phyloP scores from a whole-genome alignment of 768 basidiomycete species.

The Suillus clintonianus region DNA sequence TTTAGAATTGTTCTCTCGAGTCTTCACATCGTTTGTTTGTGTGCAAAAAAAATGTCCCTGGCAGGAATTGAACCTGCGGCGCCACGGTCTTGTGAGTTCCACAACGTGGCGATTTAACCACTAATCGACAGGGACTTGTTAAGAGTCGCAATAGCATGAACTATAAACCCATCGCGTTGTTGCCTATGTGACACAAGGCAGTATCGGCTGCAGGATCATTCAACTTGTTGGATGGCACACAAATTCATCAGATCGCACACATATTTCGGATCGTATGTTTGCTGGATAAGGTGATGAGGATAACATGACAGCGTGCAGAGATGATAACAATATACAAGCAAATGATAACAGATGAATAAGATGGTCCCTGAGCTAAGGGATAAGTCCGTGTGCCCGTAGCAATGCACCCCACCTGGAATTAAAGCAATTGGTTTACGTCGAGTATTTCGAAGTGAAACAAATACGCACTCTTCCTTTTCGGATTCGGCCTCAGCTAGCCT shows the following conservation, averaged over 20 bases:
- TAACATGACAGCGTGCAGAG: neutral
- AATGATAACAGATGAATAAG: slow-evolving; percentile 3
- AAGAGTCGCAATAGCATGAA: neutral
- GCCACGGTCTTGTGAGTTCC: slow-evolving; percentile 36
- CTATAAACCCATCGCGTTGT: neutral
- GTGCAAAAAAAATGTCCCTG: slow-evolving; percentile 33
- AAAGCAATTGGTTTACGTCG: slow-evolving; percentile 11
- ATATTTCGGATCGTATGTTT: neutral
- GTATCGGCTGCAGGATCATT: no score
- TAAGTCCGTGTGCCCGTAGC: slow-evolving; percentile 49
- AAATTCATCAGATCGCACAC: neutral
- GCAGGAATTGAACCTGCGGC: slow-evolving; percentile 42
- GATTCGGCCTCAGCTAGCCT: slow-evolving; percentile 69
- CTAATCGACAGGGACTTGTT: slow-evolving; percentile 42
- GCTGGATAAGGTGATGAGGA: neutral
- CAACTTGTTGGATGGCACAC: neutral
- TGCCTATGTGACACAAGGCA: no score
- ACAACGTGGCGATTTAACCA: slow-evolving; percentile 46
- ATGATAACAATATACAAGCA: slow-evolving; percentile 6
- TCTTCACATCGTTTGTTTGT: neutral
- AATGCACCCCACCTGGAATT: slow-evolving; percentile 64
- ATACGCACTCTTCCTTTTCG: slow-evolving; percentile 77
- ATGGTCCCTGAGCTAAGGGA: slow-evolving; percentile 31
- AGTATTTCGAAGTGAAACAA: neutral
- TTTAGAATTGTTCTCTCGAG: neutral